phyloP scores from a whole-genome alignment of 164 flowering plant species.

The Chimonanthus praecox region DNA sequence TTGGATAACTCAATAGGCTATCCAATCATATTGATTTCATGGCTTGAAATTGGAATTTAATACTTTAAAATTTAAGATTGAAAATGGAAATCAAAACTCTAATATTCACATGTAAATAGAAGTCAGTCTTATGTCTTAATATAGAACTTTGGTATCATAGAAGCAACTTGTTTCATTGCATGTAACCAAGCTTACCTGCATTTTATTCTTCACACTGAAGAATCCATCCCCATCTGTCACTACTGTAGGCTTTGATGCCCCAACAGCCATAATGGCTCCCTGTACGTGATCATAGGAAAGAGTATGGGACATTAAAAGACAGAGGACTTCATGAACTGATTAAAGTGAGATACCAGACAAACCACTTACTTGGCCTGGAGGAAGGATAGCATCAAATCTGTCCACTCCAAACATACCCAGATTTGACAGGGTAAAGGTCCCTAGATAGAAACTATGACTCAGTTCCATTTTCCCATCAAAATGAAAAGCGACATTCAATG shows the following conservation, averaged over 20 bases:
- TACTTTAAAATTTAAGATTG: no score
- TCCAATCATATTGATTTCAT: no score
- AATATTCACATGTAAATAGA: neutral
- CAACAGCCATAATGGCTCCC: conserved; percentile 99
- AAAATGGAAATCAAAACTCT: neutral
- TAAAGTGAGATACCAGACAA: neutral
- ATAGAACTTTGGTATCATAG: neutral
- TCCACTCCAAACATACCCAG: conserved; percentile 99
- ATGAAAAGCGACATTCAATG: neutral
- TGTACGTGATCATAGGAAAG: conserved; percentile 22
- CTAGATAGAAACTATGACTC: conserved; percentile 32
- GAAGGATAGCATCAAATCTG: conserved; percentile 96
- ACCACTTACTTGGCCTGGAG: conserved; percentile 85
- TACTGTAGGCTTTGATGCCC: conserved; percentile 94
- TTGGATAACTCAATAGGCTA: neutral
- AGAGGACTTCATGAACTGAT: neutral
- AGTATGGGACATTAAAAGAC: neutral
- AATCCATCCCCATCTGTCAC: conserved; percentile 75
- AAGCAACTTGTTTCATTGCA: no score
- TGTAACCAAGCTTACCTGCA: conserved; percentile 64
- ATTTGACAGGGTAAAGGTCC: conserved; percentile 90
- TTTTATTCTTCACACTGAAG: conserved; percentile 85
- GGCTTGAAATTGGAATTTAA: neutral
- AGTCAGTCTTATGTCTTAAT: neutral
- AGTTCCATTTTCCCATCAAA: conserved; percentile 4